Evolutionary conservation across 164 flowering plant species (phyloP), one percentile per base, ranked within the genome.

Genomic region (Magnolia kwangsiensis): DNA sequence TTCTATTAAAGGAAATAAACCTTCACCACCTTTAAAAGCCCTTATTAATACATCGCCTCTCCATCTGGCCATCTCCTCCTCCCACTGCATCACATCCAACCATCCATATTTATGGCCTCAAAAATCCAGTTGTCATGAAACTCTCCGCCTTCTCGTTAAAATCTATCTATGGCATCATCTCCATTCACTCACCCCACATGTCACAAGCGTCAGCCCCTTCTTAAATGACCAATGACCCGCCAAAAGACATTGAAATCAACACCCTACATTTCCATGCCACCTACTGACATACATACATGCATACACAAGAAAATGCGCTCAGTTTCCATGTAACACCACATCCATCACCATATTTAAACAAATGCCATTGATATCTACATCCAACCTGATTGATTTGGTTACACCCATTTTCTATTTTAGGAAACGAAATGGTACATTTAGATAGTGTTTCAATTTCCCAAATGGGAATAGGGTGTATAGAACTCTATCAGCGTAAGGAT

Each of bases 141-240:
- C 51, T 69, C 29, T 1, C 55, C 19, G 20, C 50, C 63, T 64
- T 65, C 69, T 45, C 13, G 70, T 74, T 65, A 64, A 64, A 67
- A 21, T 74, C 61, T 8, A 74, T 74, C 58, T 64, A 74, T 74
- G 76, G 70, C 76, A 65, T 73, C 75, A 37, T 64, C 59, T 67
- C 27, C 45, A 50, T 65, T 65, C 76, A 66, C 58, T 11, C 50
- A 20, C 8, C 45, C 27, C 55, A 50, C 76, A 74, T 64, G 69
- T 74, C 59, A 64, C 75, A 19, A 4, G 13, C n/a, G 59, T 6
- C 59, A 49, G 61, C 45, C 19, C 24, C 76, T 45, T 50, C 45
- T 27, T 73, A 13, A 13, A 16, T 8, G 19, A 18, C 67, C 16
- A 16, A 49, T 45, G 67, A 61, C 75, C 49, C 63, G 63, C 55